A percentile compares a stretch with the other conserved stretches of the same genome.
Conservation (phyloP, 2,329 filamentous ascomycete species). For the Ophiostoma fasciatum region DNA sequence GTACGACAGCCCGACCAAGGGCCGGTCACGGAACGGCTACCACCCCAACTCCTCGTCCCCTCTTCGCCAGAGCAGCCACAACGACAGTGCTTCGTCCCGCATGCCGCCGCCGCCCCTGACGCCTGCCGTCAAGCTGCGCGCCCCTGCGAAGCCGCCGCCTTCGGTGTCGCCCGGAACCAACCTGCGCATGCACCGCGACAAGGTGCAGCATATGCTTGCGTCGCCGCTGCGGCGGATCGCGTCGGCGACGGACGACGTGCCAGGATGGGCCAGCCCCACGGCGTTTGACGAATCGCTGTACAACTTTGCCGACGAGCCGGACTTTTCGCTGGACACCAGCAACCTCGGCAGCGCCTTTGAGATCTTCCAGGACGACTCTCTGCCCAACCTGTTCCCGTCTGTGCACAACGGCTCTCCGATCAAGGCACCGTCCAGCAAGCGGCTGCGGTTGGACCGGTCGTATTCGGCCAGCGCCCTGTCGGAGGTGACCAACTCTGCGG, state of each 20-base stretch:
- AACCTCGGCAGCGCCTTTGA: conserved; percentile 35
- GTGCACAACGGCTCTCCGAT: conserved; percentile 47
- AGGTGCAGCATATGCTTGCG: conserved; percentile 66
- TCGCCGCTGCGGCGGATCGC: conserved; percentile 47
- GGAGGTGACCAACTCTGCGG: conserved; percentile 40
- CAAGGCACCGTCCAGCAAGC: conserved; percentile 42
- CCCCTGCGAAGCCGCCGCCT: conserved; percentile 41
- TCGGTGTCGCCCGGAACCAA: conserved; percentile 91
- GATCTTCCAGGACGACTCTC: conserved; percentile 38
- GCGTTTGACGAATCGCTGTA: conserved; percentile 45
- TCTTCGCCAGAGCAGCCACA: conserved; percentile 31
- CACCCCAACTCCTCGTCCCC: conserved; percentile 53
- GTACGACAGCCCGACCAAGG: conserved; percentile 77
- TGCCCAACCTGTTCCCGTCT: conserved; percentile 28
- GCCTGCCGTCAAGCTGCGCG: conserved; percentile 68
- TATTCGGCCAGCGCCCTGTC: conserved; percentile 46
- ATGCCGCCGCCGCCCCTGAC: conserved; percentile 61
- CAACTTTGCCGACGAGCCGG: conserved; percentile 28
- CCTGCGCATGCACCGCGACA: conserved; percentile 72
- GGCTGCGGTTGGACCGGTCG: conserved; percentile 48
- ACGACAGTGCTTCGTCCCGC: conserved; percentile 32
- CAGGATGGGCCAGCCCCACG: conserved; percentile 48
- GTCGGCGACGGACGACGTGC: conserved; percentile 19
- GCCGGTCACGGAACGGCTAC: conserved; percentile 36
- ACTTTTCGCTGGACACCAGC: conserved; percentile 32